phyloP scores from a whole-genome alignment of 2,329 filamentous ascomycete genomes.

The Apiospora kogelbergensis region DNA sequence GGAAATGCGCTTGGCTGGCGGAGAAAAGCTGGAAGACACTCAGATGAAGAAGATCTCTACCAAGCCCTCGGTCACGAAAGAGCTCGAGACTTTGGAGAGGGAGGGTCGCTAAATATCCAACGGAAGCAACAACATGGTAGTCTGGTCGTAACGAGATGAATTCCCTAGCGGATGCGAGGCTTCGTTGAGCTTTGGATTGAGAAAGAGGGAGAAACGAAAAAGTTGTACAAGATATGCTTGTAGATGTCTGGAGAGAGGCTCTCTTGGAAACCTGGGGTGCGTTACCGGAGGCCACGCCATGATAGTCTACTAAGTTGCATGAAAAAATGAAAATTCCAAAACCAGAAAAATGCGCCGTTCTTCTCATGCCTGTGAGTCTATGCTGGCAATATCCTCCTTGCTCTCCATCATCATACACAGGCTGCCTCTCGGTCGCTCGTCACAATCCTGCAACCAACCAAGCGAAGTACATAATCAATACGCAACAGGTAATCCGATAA shows the following conservation, averaged over 20 bases:
- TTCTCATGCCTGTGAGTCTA: neutral
- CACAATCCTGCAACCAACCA: too few species aligned
- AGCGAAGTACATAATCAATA: neutral
- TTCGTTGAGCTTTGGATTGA: neutral
- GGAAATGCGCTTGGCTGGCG: conserved; percentile 91
- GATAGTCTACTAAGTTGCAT: neutral
- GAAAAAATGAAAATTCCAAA: neutral
- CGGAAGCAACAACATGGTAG: neutral
- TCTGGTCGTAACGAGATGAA: neutral
- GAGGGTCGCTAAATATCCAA: conserved; percentile 20
- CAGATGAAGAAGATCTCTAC: conserved; percentile 98
- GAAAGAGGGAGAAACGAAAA: neutral
- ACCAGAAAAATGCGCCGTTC: neutral
- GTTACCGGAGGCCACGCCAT: neutral
- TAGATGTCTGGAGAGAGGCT: neutral
- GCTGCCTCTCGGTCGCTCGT: too few species aligned
- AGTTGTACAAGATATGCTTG: neutral
- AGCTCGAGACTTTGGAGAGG: conserved; percentile 64
- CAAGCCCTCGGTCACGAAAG: conserved; percentile 79
- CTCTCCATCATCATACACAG: too few species aligned
- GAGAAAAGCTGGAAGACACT: conserved; percentile 96
- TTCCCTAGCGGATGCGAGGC: neutral
- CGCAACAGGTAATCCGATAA: neutral
- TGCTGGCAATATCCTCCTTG: too few species aligned
- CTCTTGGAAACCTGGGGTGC: neutral